These are phyloP conservation scores for Yamadazyma aaseri DNA, from an alignment of 1,139 yeast genomes.

Conservation along the genomic window DNA sequence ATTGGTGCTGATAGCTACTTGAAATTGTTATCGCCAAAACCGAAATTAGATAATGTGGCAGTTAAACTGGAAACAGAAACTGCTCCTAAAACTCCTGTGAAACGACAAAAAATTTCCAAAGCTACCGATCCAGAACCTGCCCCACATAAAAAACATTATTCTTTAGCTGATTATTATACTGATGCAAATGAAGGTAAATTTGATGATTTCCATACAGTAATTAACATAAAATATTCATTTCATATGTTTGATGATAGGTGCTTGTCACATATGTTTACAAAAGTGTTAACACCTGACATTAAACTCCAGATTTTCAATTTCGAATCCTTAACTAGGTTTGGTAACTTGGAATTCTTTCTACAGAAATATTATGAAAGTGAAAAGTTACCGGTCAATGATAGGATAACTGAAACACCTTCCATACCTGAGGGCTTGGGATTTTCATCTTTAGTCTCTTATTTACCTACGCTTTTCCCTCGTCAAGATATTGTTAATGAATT, in stretches of 20 bases:
- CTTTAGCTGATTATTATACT: constrained; percentile 5
- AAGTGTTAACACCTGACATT: background rate
- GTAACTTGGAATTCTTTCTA: background rate
- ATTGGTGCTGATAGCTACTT: constrained; percentile 1
- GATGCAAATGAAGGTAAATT: constrained; percentile 5
- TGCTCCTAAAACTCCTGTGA: too few species aligned
- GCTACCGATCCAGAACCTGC: background rate
- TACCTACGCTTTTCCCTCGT: background rate
- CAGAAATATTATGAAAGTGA: background rate
- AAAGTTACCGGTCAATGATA: background rate
- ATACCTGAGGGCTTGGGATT: background rate
- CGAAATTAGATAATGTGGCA: too few species aligned
- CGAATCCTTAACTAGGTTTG: background rate
- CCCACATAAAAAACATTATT: constrained; percentile 3
- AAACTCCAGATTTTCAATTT: background rate
- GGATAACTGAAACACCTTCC: background rate
- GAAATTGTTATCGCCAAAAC: background rate
- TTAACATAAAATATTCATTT: background rate
- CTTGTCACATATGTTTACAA: background rate
- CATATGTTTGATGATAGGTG: background rate
- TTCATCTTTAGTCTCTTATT: background rate
- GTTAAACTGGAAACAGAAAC: too few species aligned
- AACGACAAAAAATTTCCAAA: too few species aligned
- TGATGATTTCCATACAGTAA: background rate
- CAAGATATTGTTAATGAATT: background rate